Evolutionary conservation across 2,329 filamentous ascomycete genomes (phyloP), one percentile per base, ranked within the genome.

Genomic region (Emmonsia crescens): DNA sequence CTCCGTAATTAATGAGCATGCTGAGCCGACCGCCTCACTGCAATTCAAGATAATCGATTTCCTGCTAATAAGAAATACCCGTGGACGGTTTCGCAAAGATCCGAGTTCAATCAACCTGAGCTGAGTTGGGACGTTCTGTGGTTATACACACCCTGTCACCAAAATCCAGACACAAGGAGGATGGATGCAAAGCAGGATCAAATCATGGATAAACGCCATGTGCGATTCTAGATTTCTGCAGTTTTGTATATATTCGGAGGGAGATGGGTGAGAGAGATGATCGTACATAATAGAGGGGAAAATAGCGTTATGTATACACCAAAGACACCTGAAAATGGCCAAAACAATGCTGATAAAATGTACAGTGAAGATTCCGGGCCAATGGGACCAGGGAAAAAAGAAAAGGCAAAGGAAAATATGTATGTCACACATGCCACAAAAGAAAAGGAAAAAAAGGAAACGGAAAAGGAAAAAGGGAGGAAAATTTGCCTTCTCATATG

Each of bases 311-410:
- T 36, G 33, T 55, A 46, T 57, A 46, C 55, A 31, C 55, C 55
- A 31, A 46, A 33, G 55, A 57, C 55, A 31, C 38, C 55, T 57
- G 33, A 57, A 57, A 57, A 57, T 57, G 55, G 55, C 40, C 40
- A 33, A 6, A 24, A 46, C 38, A 57, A 57, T 57, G 55, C 40
- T 57, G 40, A 27, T 46, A 57, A 57, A 57, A 57, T 57, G 38
- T 46, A 57, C 55, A 57, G 52, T 40, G 51, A 38, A 55, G 31
- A 40, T 38, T n/a, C n/a, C 52, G 8, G 21, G 19, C 27, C 16
- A n/a, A 44, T 27, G 24, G n/a, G 38, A 9, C 40, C 55, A 16
- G 40, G 38, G 55, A 12, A 6, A 44, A 44, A 46, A 2, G 8
- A 46, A 10, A 44, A 57, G 38, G 55, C 19, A 27, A 46, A 46